A percentile compares a stretch with the other conserved stretches of the same genome.
Conservation (phyloP, 805 yeast genomes). For the Metschnikowia kofuensis region DNA sequence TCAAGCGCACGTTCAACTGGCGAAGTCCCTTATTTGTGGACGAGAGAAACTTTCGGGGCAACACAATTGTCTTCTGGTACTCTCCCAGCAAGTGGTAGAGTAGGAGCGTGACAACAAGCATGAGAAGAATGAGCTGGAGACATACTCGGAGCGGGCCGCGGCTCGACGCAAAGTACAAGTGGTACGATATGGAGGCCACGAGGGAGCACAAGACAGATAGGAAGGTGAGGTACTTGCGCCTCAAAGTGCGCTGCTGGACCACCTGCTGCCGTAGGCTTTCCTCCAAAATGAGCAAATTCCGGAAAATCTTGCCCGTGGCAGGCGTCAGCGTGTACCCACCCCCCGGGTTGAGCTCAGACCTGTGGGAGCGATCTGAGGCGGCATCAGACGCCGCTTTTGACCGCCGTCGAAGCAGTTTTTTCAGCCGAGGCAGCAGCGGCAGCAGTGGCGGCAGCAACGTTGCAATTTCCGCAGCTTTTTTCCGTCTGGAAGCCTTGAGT, state of each 20-base stretch:
- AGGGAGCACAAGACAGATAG: constrained; percentile 37
- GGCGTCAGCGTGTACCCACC: constrained; percentile 27
- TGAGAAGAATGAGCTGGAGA: constrained; percentile 56
- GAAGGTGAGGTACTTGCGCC: constrained; percentile 62
- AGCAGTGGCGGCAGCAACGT: neutral
- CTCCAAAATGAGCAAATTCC: constrained; percentile 80
- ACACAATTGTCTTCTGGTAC: constrained; percentile 77
- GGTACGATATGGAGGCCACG: constrained; percentile 40
- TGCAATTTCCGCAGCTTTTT: neutral
- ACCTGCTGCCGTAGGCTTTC: constrained; percentile 83
- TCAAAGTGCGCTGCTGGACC: constrained; percentile 61
- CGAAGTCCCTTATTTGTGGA: constrained; percentile 88
- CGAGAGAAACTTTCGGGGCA: constrained; percentile 73
- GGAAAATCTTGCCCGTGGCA: constrained; percentile 69
- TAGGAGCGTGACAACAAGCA: constrained; percentile 62
- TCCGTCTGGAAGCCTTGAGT: constrained; percentile 6
- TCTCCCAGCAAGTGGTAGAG: constrained; percentile 87
- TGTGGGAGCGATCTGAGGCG: constrained; percentile 14
- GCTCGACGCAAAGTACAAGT: constrained; percentile 29
- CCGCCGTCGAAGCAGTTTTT: constrained; percentile 13
- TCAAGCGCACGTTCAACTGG: constrained; percentile 75
- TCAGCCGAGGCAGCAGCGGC: constrained; percentile 1
- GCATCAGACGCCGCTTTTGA: constrained; percentile 16
- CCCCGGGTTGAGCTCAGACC: constrained; percentile 15
- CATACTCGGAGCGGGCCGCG: constrained; percentile 28